These are phyloP conservation scores for Lactifluus piperatus DNA, from an alignment of 768 basidiomycete genomes.

Conservation along the genomic window DNA sequence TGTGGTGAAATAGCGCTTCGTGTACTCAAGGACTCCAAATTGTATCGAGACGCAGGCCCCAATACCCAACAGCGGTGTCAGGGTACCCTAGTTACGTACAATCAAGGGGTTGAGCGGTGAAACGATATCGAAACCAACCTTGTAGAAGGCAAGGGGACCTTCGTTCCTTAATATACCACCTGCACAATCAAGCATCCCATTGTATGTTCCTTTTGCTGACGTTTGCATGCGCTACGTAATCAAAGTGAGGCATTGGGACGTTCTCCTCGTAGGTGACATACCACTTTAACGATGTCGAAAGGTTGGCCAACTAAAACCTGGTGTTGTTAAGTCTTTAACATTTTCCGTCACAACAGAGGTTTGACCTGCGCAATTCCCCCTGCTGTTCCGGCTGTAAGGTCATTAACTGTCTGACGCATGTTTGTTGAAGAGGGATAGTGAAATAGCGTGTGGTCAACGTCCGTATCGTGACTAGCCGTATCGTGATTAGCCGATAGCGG, in stretches of 20 bases:
- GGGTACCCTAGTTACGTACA: constrained; percentile 54
- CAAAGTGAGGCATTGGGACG: constrained; percentile 14
- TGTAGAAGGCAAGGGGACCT: constrained; percentile 92
- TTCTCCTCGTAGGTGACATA: constrained; percentile 34
- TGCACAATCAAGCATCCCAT: constrained; percentile 82
- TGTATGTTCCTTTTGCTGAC: constrained; percentile 80
- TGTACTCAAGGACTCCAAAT: constrained; percentile 81
- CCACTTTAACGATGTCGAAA: constrained; percentile 97
- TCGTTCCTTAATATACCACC: constrained; percentile 86
- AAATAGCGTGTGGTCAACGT: neutral
- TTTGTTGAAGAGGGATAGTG: neutral
- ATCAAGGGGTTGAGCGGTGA: neutral
- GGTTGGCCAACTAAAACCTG: constrained; percentile 88
- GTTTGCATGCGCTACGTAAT: constrained; percentile 82
- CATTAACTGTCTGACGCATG: constrained; percentile 65
- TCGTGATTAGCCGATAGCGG: no score
- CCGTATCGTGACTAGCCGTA: constrained; percentile 4
- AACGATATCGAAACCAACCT: constrained; percentile 39
- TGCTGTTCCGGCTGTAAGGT: constrained; percentile 82
- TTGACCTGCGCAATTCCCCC: constrained; percentile 82
- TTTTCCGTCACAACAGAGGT: neutral
- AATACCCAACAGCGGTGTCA: constrained; percentile 85
- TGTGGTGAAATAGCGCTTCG: constrained; percentile 69
- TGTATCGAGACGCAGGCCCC: constrained; percentile 95
- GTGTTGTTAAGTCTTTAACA: constrained; percentile 12